Conservation (phyloP, 345 rosid species). For the Nephelium lappaceum region DNA sequence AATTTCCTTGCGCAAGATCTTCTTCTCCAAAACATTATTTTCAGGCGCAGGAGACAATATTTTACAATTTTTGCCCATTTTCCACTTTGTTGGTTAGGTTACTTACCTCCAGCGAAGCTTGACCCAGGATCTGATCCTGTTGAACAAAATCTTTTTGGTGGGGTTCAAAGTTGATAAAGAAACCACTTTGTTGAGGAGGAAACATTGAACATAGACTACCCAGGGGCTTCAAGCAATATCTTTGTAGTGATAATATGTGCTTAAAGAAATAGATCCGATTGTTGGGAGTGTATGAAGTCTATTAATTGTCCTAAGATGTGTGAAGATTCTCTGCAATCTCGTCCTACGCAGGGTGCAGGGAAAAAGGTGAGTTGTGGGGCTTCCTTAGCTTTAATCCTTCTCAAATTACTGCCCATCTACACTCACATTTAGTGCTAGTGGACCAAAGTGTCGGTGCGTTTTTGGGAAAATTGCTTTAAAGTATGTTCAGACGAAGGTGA, state of each 20-base stretch:
- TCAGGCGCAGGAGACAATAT: slow-evolving; percentile 2
- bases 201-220: slow-evolving; percentile 7
- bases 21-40: slow-evolving; percentile 19
- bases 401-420: neutral
- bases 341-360: neutral
- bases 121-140: slow-evolving; percentile 18
- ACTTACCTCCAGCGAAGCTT: slow-evolving; percentile 16
- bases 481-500: neutral
- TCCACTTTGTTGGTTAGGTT: slow-evolving; percentile 3
- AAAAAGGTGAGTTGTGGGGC: slow-evolving; percentile 14
- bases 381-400: neutral
- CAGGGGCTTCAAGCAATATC: neutral
- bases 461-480: neutral
- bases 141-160: slow-evolving; percentile 8
- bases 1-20: slow-evolving; percentile 40
- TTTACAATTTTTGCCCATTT: slow-evolving; percentile 20
- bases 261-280: slow-evolving; percentile 7
- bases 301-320: neutral
- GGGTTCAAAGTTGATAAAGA: slow-evolving; percentile 7
- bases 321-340: slow-evolving; percentile 23
- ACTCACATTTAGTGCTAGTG: neutral
- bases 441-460: neutral
- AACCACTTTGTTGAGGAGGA: neutral
- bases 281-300: neutral
- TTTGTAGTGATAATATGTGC: slow-evolving; percentile 5